Percentiles rank a stretch among this genome's conserved stretches.
Evolutionary conservation across 2,329 filamentous ascomycete genomes (phyloP).

Genomic region (Colletotrichum sublineola): DNA sequence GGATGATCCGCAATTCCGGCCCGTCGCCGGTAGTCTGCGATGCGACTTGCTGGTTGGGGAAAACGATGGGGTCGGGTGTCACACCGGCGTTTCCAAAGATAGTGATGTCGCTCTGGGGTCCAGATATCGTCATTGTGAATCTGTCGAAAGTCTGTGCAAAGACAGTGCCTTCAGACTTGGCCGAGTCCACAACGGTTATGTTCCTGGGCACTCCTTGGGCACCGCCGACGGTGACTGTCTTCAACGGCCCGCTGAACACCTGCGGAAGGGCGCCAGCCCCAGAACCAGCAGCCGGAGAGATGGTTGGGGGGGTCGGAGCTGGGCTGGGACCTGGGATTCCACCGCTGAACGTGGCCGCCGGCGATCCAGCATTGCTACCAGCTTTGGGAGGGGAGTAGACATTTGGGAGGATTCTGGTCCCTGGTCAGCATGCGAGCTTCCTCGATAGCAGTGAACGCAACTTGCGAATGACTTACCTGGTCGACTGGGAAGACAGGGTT

Average conservation of each 20-base stretch:
- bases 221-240: conserved; percentile 29
- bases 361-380: conserved; percentile 9
- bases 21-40: not conserved
- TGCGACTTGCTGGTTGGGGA: not conserved
- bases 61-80: conserved; percentile 19
- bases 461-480: conserved; percentile 13
- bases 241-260: not conserved
- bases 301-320: conserved; percentile 19
- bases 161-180: conserved; percentile 22
- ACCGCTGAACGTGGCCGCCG: conserved; percentile 17
- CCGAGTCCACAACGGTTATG: conserved; percentile 23
- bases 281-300: not conserved
- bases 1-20: conserved; percentile 24
- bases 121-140: conserved; percentile 29
- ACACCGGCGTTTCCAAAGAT: conserved; percentile 31
- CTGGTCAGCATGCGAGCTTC: not conserved
- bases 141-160: conserved; percentile 33
- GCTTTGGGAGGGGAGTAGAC: conserved; percentile 23
- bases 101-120: conserved; percentile 28
- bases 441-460: no score
- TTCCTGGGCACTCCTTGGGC: conserved; percentile 34
- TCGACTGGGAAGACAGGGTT: conserved; percentile 27
- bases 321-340: conserved; percentile 22
- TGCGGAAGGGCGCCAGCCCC: not conserved
- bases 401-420: conserved; percentile 17